A percentile compares a stretch with the other conserved stretches of the same genome.
phyloP scores from a whole-genome alignment of 2,329 filamentous ascomycete species.

The Colletotrichum higginsianum region DNA sequence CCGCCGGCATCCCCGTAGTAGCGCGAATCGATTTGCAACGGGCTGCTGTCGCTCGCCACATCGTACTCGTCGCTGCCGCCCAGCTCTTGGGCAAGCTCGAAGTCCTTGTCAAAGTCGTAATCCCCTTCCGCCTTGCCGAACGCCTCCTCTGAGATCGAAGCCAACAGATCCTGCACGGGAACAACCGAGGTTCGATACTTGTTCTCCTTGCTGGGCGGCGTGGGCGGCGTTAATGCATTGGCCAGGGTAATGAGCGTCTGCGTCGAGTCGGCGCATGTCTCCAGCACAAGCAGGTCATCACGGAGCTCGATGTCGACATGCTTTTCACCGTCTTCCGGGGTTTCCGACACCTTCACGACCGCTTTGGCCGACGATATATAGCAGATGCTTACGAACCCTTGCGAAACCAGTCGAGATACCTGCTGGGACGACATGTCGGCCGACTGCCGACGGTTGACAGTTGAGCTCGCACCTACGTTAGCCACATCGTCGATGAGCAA shows the following conservation, averaged over 20 bases:
- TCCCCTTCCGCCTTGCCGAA: conserved; percentile 76
- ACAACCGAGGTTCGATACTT: conserved; percentile 92
- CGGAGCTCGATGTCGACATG: conserved; percentile 84
- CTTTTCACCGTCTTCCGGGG: conserved; percentile 71
- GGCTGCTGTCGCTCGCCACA: conserved; percentile 50
- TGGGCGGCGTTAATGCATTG: conserved; percentile 86
- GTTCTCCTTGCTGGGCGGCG: conserved; percentile 83
- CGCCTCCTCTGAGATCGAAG: conserved; percentile 90
- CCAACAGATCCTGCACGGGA: conserved; percentile 88
- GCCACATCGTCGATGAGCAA: conserved; percentile 85
- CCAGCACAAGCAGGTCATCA: conserved; percentile 89
- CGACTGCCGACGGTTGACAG: conserved; percentile 46
- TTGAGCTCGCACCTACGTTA: conserved; percentile 33
- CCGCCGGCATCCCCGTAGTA: conserved; percentile 62
- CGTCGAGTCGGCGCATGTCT: conserved; percentile 97
- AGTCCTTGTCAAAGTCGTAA: conserved; percentile 76
- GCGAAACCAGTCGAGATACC: conserved; percentile 70
- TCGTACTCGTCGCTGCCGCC: conserved; percentile 57
- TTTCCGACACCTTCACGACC: conserved; percentile 71
- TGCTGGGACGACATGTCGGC: conserved; percentile 63
- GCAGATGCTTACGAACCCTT: conserved; percentile 89
- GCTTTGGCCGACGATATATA: conserved; percentile 87
- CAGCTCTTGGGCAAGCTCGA: conserved; percentile 67
- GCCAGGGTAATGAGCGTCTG: conserved; percentile 88
- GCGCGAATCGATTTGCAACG: conserved; percentile 59